These are phyloP conservation scores for Chrysopogon serrulatus DNA, from an alignment of 176 grass and related monocot species.

Conservation along the genomic window DNA sequence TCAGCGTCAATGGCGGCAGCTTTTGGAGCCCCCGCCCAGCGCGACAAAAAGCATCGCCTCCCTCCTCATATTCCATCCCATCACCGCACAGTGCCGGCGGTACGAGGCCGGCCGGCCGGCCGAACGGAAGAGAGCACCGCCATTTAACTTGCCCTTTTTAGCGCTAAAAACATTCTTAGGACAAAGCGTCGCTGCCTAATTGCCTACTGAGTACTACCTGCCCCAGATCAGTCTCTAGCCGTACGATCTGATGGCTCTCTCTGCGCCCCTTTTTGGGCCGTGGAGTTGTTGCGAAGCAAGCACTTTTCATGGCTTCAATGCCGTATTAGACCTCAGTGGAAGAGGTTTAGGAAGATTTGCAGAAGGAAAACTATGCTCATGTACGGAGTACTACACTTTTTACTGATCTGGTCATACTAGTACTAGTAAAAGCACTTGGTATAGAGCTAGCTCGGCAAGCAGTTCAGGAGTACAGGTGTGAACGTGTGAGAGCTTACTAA, in stretches of 20 bases:
- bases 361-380: neutral
- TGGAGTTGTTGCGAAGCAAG: slow-evolving; percentile 9
- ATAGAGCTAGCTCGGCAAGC: neutral
- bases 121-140: neutral
- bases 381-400: neutral
- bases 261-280: neutral
- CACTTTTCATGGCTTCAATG: slow-evolving; percentile 6
- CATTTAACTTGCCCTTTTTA: slow-evolving; percentile 8
- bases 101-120: neutral
- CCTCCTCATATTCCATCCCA: slow-evolving; percentile 35
- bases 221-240: neutral
- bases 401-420: neutral
- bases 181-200: slow-evolving; percentile 29
- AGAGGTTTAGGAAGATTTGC: slow-evolving; percentile 1
- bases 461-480: neutral
- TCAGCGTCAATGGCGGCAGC: slow-evolving; percentile 47
- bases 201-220: neutral
- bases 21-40: slow-evolving; percentile 29
- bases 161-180: neutral
- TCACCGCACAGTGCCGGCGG: slow-evolving; percentile 17
- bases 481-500: neutral
- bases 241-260: neutral
- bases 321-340: neutral
- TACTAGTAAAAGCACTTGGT: neutral
- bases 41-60: slow-evolving; percentile 40